Percentiles rank a stretch among this genome's conserved stretches.
phyloP scores from a whole-genome alignment of 2,329 filamentous ascomycete species.

The Peltaster fructicola region DNA sequence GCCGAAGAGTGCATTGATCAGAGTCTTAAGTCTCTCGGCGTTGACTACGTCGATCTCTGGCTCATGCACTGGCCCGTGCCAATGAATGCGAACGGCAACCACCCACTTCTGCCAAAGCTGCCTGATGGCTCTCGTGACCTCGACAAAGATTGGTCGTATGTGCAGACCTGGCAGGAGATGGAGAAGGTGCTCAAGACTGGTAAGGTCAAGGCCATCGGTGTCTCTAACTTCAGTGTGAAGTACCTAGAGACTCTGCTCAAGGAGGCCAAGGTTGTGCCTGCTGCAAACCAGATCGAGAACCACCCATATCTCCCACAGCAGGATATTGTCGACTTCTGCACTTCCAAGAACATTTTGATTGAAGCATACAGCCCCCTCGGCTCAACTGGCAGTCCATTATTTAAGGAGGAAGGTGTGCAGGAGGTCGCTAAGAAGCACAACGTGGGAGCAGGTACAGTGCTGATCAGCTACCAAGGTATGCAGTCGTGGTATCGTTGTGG shows the following conservation, averaged over 20 bases:
- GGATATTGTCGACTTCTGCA: slow-evolving; percentile 52
- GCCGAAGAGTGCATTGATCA: slow-evolving; percentile 53
- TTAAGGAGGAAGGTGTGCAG: slow-evolving; percentile 29
- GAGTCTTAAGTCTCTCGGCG: slow-evolving; percentile 53
- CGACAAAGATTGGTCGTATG: slow-evolving; percentile 48
- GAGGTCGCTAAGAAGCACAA: slow-evolving; percentile 33
- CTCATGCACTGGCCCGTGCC: slow-evolving; percentile 72
- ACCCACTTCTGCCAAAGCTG: slow-evolving; percentile 54
- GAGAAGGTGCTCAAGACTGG: slow-evolving; percentile 39
- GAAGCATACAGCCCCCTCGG: slow-evolving; percentile 47
- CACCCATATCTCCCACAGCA: slow-evolving; percentile 54
- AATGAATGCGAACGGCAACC: slow-evolving; percentile 61
- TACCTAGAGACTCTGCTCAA: slow-evolving; percentile 33
- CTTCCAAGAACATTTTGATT: slow-evolving; percentile 49
- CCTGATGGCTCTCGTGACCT: slow-evolving; percentile 60
- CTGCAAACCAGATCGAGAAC: slow-evolving; percentile 59
- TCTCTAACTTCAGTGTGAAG: slow-evolving; percentile 31
- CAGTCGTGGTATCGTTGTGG: slow-evolving; percentile 5
- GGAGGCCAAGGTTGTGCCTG: slow-evolving; percentile 45
- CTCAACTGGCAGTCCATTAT: slow-evolving; percentile 30
- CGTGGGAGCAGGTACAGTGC: slow-evolving; percentile 35
- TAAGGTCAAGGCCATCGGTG: slow-evolving; percentile 32
- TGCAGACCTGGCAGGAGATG: slow-evolving; percentile 62
- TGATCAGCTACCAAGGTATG: slow-evolving; percentile 57
- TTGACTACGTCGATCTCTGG: slow-evolving; percentile 69